A percentile compares a stretch with the other conserved stretches of the same genome.
phyloP scores from a whole-genome alignment of 495 filamentous ascomycete genomes.

The Penicillium coprophilum region DNA sequence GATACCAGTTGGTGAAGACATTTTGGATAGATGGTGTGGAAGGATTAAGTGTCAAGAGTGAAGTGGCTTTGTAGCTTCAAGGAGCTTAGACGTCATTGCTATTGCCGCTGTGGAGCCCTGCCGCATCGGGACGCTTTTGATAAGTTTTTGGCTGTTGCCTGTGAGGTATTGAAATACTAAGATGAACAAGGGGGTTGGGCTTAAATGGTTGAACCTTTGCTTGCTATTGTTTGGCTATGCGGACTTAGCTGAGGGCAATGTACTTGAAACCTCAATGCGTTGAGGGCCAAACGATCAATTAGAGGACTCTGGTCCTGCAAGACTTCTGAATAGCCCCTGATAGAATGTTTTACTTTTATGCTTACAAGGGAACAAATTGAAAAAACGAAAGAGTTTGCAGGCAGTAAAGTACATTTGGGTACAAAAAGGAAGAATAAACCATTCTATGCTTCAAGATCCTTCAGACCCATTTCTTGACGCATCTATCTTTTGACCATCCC shows the following conservation, averaged over 20 bases:
- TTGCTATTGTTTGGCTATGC: background rate
- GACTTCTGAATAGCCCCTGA: too few relatives aligned
- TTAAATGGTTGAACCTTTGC: background rate
- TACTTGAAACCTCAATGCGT: background rate
- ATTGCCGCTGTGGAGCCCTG: conserved; percentile 23
- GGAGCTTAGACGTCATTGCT: conserved; percentile 27
- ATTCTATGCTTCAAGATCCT: conserved; percentile 50
- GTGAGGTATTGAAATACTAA: background rate
- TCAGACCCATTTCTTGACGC: conserved; percentile 43
- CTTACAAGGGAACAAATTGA: background rate
- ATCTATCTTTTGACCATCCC: conserved; percentile 51
- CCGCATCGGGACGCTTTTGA: conserved; percentile 2
- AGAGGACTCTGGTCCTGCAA: background rate
- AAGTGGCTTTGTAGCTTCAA: conserved; percentile 8
- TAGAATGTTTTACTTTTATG: background rate
- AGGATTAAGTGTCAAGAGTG: conserved; percentile 6
- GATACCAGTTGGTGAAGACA: conserved; percentile 55
- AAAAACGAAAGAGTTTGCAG: conserved; percentile 52
- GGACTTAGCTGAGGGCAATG: background rate
- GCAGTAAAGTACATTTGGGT: conserved; percentile 60
- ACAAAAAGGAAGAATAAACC: conserved; percentile 47
- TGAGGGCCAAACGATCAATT: background rate
- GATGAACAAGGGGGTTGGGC: background rate
- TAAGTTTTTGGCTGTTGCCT: background rate
- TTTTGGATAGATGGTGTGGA: conserved; percentile 11